Evolutionary conservation across 1,284 basidiomycete species (phyloP).

Genomic region (Ceratorhiza oryzae-sativae): DNA sequence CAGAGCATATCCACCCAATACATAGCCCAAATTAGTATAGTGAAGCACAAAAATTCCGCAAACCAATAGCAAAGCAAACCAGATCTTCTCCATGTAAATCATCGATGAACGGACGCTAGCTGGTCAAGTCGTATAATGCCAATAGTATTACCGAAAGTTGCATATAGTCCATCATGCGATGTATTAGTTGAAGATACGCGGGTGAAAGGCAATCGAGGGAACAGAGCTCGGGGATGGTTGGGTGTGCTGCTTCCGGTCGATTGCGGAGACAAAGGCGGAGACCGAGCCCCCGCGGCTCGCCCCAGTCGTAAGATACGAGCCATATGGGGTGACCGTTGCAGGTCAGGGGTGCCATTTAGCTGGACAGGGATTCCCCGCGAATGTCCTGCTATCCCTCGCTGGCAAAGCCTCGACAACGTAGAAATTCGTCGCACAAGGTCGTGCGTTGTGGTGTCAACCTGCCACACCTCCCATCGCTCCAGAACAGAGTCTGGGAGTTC

Average conservation of each 20-base stretch:
- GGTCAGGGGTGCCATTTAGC: background rate
- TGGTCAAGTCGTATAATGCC: conserved; percentile 58
- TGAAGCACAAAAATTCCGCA: background rate
- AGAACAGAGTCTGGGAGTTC: conserved; percentile 68
- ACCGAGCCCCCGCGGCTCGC: conserved; percentile 36
- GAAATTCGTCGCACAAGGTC: conserved; percentile 13
- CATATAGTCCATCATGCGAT: conserved; percentile 59
- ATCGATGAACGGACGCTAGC: background rate
- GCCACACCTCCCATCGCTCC: conserved; percentile 83
- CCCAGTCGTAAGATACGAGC: conserved; percentile 34
- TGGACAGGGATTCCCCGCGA: background rate
- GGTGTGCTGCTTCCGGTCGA: conserved; percentile 46
- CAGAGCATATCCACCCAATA: background rate
- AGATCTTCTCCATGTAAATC: background rate
- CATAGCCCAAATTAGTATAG: conserved; percentile 9
- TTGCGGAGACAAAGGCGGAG: conserved; percentile 38
- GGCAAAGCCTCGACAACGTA: conserved; percentile 15
- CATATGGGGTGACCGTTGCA: conserved; percentile 34
- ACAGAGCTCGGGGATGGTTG: conserved; percentile 41
- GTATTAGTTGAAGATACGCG: conserved; percentile 64
- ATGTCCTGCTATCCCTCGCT: conserved; percentile 11
- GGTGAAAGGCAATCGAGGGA: conserved; percentile 76
- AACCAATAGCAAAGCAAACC: background rate
- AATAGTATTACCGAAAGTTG: conserved; percentile 81
- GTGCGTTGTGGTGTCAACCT: conserved; percentile 62